Conservation (phyloP, 257 asterid species). For the Knoxia roxburghii region DNA sequence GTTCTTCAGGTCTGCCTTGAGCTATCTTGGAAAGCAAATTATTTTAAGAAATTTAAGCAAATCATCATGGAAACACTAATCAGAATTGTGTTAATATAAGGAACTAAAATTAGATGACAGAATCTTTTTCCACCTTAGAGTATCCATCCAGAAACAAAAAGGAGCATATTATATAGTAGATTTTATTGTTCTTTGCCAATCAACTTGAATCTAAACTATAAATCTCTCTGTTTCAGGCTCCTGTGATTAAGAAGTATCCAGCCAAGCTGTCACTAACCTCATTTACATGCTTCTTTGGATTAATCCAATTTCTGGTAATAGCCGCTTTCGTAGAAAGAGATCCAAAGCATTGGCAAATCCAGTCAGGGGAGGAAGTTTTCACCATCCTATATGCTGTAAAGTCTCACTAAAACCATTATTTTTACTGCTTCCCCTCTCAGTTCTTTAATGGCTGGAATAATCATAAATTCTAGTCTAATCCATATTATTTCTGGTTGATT, state of each 20-base stretch:
- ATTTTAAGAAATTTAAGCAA: not conserved
- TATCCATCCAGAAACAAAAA: too few relatives aligned
- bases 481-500: conserved; percentile 8
- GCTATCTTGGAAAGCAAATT: not conserved
- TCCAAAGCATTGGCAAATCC: conserved; percentile 59
- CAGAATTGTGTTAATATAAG: not conserved
- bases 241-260: conserved; percentile 76
- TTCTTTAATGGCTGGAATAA: not conserved
- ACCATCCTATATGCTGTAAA: conserved; percentile 78
- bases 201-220: not conserved
- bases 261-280: conserved; percentile 84
- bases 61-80: not conserved
- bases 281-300: conserved; percentile 77
- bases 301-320: conserved; percentile 63
- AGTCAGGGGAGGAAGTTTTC: conserved; percentile 56
- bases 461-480: not conserved
- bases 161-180: not conserved
- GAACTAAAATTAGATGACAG: too few relatives aligned
- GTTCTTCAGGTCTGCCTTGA: conserved; percentile 55
- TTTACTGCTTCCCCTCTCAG: not conserved
- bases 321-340: conserved; percentile 80
- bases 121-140: too few relatives aligned
- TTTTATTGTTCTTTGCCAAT: not conserved
- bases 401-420: conserved; percentile 15
- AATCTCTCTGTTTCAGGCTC: conserved; percentile 47